Evolutionary conservation across 1,284 basidiomycete genomes (phyloP).

Genomic region (Paramarasmius palmivorus): DNA sequence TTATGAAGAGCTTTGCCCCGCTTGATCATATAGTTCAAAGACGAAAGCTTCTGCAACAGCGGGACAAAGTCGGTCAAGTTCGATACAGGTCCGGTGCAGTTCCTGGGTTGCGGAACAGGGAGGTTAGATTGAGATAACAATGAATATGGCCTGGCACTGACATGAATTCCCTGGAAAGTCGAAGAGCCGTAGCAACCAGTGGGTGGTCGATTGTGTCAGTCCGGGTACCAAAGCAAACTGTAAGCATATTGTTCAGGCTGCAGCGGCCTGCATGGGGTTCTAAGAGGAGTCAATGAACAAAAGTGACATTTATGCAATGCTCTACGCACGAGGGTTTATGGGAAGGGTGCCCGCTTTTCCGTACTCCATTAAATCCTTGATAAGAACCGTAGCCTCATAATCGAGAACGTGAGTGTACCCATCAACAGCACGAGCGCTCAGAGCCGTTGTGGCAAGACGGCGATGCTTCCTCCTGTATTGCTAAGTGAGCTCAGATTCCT

Average conservation of each 20-base stretch:
- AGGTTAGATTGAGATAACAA: too few species aligned
- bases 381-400: slow-evolving; percentile 34
- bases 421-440: slow-evolving; percentile 33
- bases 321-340: slow-evolving; percentile 34
- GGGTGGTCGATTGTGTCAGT: slow-evolving; percentile 31
- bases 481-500: too few species aligned
- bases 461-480: slow-evolving; percentile 26
- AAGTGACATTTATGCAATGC: not conserved
- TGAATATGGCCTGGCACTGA: too few species aligned
- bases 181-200: slow-evolving; percentile 31
- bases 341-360: slow-evolving; percentile 30
- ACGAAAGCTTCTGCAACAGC: slow-evolving; percentile 32
- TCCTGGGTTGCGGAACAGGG: slow-evolving; percentile 12
- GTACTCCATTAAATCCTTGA: slow-evolving; percentile 32
- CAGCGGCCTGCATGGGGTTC: too few species aligned
- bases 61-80: slow-evolving; percentile 41
- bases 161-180: slow-evolving; percentile 37
- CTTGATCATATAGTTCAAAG: slow-evolving; percentile 31
- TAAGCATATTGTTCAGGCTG: slow-evolving; percentile 34
- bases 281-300: not conserved
- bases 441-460: slow-evolving; percentile 31
- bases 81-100: slow-evolving; percentile 35
- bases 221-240: slow-evolving; percentile 36
- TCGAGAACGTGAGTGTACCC: slow-evolving; percentile 34
- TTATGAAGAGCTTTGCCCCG: slow-evolving; percentile 32